Conservation (phyloP, 352 stramenopile species). For the Pythium periplocum region DNA sequence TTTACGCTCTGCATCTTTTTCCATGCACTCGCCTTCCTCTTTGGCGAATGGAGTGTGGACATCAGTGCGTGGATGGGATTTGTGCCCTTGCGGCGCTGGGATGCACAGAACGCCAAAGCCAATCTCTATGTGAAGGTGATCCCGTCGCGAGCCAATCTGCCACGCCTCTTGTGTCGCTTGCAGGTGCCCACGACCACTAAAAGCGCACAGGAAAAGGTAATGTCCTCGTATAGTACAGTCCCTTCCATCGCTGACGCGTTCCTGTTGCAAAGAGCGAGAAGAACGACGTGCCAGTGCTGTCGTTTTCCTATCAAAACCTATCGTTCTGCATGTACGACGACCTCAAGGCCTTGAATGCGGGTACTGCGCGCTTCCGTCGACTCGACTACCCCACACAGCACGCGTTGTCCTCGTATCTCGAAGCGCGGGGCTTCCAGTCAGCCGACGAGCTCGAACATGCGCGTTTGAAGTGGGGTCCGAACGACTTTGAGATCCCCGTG, state of each 20-base stretch:
- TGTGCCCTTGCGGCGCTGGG: slow-evolving; percentile 7
- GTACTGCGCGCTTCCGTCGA: slow-evolving; percentile 26
- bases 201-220: background rate
- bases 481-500: slow-evolving; percentile 86
- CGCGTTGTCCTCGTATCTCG: slow-evolving; percentile 20
- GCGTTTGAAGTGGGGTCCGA: slow-evolving; percentile 41
- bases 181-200: background rate
- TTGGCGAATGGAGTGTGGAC: slow-evolving; percentile 48
- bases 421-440: slow-evolving; percentile 13
- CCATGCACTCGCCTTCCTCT: slow-evolving; percentile 53
- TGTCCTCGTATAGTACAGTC: background rate
- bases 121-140: slow-evolving; percentile 45
- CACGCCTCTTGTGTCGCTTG: slow-evolving; percentile 46
- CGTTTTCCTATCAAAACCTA: slow-evolving; percentile 77
- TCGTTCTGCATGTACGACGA: slow-evolving; percentile 63
- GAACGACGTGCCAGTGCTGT: slow-evolving; percentile 37
- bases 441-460: slow-evolving; percentile 17
- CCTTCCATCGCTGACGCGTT: too few species aligned
- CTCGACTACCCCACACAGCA: slow-evolving; percentile 39
- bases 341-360: slow-evolving; percentile 22
- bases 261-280: slow-evolving; percentile 6
- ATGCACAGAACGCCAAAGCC: background rate
- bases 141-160: slow-evolving; percentile 39
- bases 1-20: slow-evolving; percentile 35
- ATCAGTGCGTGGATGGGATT: slow-evolving; percentile 32